Base-by-base conservation (phyloP, 768 basidiomycete genomes). In the Mycena maculata region DNA sequence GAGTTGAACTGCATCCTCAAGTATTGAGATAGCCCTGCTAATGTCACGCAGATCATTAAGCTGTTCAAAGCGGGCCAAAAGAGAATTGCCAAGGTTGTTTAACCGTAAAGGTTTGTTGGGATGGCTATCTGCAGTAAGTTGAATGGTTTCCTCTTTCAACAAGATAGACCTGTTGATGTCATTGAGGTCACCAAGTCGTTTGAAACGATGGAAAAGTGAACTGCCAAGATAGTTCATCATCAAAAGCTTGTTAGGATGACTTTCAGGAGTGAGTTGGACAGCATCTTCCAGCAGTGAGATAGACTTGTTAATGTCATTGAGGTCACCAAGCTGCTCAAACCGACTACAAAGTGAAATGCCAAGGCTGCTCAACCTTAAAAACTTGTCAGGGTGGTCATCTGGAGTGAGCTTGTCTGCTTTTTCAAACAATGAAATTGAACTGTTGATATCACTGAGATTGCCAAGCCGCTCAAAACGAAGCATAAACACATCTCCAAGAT, bases 181-280 rank as follows among this genome's bases (percentile, higher is more conserved):
- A 7, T 57, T 42, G 16, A 68, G 48, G 54, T 75, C 63, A 44
- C 75, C 55, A 11, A 63, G 63, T 13, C 36, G 64, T 30, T 67
- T 20, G 28, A 77, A 81, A n/a, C 44, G 50, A 42, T n/a, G n/a
- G n/a, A 20, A 49, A 42, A 39, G 52, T 65, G 41, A 27, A 76
- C 72, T 13, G 64, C 68, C 70, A 47, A 7, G 78, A 79, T 23
- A 81, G 42, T 33, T 70, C 73, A 0, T 9, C 36, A 7, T 75
- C 77, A 79, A 78, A 81, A 61, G 80, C 79, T 31, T 62, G 73
- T 60, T 50, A 33, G 63, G 45, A 54, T 72, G 63, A 4, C 63
- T 71, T 30, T 71, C 50, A 25, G 72, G 66, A 22, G 58, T 52
- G 20, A 76, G 33, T 39, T 69, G 55, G 18, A 77, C 65, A 36